Base-by-base conservation (phyloP, 805 yeast species). In the Kluyveromyces wickerhamii region DNA sequence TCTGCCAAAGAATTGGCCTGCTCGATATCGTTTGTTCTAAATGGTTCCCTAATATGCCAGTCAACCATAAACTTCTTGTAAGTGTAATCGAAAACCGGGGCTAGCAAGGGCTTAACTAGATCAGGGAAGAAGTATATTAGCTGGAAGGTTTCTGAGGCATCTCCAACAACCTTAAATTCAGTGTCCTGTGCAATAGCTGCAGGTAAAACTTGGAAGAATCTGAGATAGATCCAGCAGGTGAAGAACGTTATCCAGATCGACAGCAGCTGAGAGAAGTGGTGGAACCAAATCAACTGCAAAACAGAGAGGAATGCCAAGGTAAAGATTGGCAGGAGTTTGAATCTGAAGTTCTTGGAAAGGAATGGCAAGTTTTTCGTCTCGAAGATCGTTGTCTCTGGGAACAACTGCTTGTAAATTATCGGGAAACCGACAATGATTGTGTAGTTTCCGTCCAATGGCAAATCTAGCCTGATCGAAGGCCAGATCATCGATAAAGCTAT, bases 91-190 rank as follows among this genome's bases (percentile, higher is more conserved):
- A 78, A 77, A 0, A 77, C 46, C 1, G 76, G 73, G 21, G 65
- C 62, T 31, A 85, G 53, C 17, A 69, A 42, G 3, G 74, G 71
- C 36, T 74, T 73, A 2, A 71, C 22, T 1, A 71, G 52, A 31
- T 67, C 74, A 1, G 96, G 96, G 74, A 88, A 88, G 54, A 88
- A 85, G 47, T 80, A 79, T 21, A 79, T 77, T 42, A 88, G 67
- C 36, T 83, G 77, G 64, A 88, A 88, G 1, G 89, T 81, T 45
- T 88, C 96, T 0, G 92, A 78, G 0, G 96, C 94, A 56, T 87
- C 96, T 24, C 96, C 96, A 5, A 44, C 41, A 18, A 71, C 57
- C 8, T 18, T 24, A 8, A 16, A 31, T 10, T 52, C 49, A 9
- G 56, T 58, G 22, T 51, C 45, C 20, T 52, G 42, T 32, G 43